Percentiles rank a stretch among this genome's conserved stretches.
Conservation (phyloP, 2,329 filamentous ascomycete genomes). For the Colletotrichum destructivum region DNA sequence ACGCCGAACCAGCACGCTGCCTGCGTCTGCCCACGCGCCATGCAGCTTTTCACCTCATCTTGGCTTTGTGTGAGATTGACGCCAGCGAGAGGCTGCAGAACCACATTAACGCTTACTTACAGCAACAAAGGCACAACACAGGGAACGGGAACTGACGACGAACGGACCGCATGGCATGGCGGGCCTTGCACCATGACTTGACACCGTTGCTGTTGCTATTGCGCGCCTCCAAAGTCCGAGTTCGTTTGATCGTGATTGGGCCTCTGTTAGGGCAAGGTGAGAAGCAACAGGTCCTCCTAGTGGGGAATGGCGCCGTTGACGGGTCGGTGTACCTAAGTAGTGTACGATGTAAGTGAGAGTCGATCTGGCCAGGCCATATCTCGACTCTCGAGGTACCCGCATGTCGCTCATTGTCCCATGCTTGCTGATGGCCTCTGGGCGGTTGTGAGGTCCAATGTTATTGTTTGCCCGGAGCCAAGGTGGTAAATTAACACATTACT, state of each 20-base stretch:
- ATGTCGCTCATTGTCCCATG: background rate
- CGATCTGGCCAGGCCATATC: slow-evolving; percentile 1
- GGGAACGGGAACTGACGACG: background rate
- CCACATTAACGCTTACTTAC: background rate
- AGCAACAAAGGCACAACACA: slow-evolving; percentile 1
- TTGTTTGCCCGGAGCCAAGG: background rate
- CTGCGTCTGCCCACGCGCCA: background rate
- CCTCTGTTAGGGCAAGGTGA: background rate
- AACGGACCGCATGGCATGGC: slow-evolving; percentile 24
- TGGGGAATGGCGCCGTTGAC: background rate
- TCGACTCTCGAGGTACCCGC: slow-evolving; percentile 15
- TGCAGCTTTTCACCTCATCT: slow-evolving; percentile 11
- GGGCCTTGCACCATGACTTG: slow-evolving; percentile 23
- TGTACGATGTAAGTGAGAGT: slow-evolving; percentile 22
- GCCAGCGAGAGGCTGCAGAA: slow-evolving; percentile 20
- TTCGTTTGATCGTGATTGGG: slow-evolving; percentile 28
- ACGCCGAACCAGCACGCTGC: background rate
- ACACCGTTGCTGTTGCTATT: slow-evolving; percentile 34
- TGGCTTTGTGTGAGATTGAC: slow-evolving; percentile 5
- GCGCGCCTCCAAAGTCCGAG: slow-evolving; percentile 25
- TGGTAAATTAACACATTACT: slow-evolving; percentile 1
- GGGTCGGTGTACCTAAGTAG: background rate
- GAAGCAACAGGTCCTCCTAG: background rate
- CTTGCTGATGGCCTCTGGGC: slow-evolving; percentile 16
- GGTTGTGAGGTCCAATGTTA: background rate